These are phyloP conservation scores for Penicillium sp. DNA, from an alignment of 2,329 filamentous ascomycete genomes.

Conservation along the genomic window DNA sequence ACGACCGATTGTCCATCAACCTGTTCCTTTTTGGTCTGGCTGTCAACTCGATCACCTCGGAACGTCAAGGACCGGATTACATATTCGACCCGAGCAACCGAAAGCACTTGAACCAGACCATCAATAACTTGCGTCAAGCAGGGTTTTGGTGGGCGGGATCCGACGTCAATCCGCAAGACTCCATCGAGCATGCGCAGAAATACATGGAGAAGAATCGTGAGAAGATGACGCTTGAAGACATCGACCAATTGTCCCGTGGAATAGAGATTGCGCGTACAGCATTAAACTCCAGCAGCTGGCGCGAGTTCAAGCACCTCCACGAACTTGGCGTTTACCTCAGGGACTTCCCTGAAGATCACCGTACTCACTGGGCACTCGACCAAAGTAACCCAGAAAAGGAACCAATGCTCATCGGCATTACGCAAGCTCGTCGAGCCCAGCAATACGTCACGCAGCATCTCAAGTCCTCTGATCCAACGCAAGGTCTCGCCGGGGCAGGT, in stretches of 20 bases:
- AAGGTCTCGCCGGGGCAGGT: conserved; percentile 50
- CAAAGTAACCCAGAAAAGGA: conserved; percentile 44
- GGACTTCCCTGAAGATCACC: conserved; percentile 67
- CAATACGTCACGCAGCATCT: conserved; percentile 56
- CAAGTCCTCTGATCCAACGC: conserved; percentile 42
- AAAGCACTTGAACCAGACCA: conserved; percentile 69
- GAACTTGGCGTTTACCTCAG: conserved; percentile 78
- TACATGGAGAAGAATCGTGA: conserved; percentile 71
- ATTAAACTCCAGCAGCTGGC: conserved; percentile 66
- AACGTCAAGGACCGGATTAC: conserved; percentile 82
- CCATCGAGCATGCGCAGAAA: conserved; percentile 68
- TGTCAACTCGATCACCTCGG: conserved; percentile 86
- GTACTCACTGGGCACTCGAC: conserved; percentile 72
- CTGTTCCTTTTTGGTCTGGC: conserved; percentile 83
- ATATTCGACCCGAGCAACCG: conserved; percentile 81
- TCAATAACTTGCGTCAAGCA: conserved; percentile 79
- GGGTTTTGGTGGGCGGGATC: conserved; percentile 88
- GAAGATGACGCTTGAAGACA: conserved; percentile 66
- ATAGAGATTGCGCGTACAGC: conserved; percentile 69
- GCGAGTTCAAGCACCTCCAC: conserved; percentile 70
- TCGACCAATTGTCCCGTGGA: conserved; percentile 64
- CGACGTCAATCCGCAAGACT: conserved; percentile 66
- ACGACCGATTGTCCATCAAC: conserved; percentile 83
- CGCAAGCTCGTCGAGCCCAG: conserved; percentile 63
- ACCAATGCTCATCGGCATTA: conserved; percentile 63